Percentiles rank a stretch among this genome's conserved stretches.
Conservation (phyloP, 2,329 filamentous ascomycete species). For the Penicillium sclerotiorum region DNA sequence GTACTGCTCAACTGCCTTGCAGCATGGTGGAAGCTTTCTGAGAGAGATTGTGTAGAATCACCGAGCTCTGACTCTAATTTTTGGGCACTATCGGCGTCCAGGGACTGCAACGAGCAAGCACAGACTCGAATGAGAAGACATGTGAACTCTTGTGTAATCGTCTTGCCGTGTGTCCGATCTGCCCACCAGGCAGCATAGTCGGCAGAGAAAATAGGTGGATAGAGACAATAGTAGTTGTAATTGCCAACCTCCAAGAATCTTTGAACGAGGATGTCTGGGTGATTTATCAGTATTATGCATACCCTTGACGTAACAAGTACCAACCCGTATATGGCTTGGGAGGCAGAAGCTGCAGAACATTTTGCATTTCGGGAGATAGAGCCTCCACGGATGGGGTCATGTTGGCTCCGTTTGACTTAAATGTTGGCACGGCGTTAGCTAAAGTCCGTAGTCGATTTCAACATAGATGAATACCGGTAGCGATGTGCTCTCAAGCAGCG, state of each 20-base stretch:
- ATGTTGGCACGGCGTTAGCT: neutral
- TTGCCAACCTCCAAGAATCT: conserved; percentile 51
- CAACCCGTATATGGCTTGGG: conserved; percentile 44
- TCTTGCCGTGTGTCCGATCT: conserved; percentile 35
- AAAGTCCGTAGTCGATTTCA: neutral
- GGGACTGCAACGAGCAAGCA: conserved; percentile 49
- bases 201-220: conserved; percentile 49
- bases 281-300: conserved; percentile 2
- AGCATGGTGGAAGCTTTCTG: conserved; percentile 45
- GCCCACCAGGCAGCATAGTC: conserved; percentile 53
- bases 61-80: conserved; percentile 51
- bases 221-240: conserved; percentile 51
- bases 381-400: conserved; percentile 11
- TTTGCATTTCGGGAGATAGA: conserved; percentile 35
- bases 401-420: neutral
- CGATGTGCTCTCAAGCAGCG: conserved; percentile 8
- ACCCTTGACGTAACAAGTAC: neutral
- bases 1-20: conserved; percentile 48
- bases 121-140: conserved; percentile 52
- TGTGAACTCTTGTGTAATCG: conserved; percentile 48
- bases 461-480: neutral
- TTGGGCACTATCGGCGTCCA: conserved; percentile 39
- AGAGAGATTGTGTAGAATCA: conserved; percentile 41
- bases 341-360: conserved; percentile 35
- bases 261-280: conserved; percentile 50